Evolutionary conservation across 352 stramenopile species (phyloP).

Genomic region (Detonula confervacea): DNA sequence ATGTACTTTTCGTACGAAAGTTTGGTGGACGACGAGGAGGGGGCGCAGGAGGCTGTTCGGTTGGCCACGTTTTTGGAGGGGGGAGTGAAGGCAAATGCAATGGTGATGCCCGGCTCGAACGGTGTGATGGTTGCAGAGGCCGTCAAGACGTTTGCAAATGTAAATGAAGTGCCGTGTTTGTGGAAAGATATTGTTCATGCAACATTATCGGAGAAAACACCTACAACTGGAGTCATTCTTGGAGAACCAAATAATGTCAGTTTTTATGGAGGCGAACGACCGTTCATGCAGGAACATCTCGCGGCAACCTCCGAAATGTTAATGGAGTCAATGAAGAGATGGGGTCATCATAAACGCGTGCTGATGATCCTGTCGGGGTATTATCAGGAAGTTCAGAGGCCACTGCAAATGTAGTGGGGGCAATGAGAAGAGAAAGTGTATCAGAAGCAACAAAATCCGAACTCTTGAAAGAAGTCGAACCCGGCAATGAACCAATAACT

Average conservation of each 20-base stretch:
- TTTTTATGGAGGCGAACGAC: conserved; percentile 28
- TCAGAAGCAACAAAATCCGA: too few species aligned
- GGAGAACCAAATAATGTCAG: background rate
- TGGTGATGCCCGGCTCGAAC: background rate
- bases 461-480: too few species aligned
- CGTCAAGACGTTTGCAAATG: conserved; percentile 13
- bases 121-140: background rate
- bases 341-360: conserved; percentile 36
- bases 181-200: conserved; percentile 48
- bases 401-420: too few species aligned
- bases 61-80: conserved; percentile 11
- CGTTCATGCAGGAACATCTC: conserved; percentile 41
- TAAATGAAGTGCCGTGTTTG: conserved; percentile 38
- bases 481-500: too few species aligned
- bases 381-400: conserved; percentile 1
- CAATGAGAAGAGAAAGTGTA: too few species aligned
- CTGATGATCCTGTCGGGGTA: background rate
- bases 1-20: conserved; percentile 53
- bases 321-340: conserved; percentile 55
- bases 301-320: conserved; percentile 38
- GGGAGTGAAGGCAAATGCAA: conserved; percentile 2
- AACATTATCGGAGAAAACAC: background rate
- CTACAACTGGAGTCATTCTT: background rate
- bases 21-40: conserved; percentile 20
- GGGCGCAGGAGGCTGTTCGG: conserved; percentile 1